phyloP scores from a whole-genome alignment of 768 basidiomycete genomes.

The Boletus vinaceobasis region DNA sequence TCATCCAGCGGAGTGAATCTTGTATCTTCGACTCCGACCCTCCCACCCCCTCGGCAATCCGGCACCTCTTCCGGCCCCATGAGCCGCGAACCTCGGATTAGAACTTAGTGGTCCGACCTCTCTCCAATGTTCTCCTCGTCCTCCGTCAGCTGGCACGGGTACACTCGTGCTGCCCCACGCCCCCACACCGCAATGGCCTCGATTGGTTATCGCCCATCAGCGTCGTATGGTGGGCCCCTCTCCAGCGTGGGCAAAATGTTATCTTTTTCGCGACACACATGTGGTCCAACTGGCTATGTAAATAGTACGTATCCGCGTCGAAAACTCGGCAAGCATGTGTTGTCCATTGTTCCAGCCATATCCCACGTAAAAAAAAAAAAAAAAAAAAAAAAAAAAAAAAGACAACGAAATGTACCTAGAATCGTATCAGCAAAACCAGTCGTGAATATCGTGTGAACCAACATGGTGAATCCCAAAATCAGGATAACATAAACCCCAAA shows the following conservation, averaged over 20 bases:
- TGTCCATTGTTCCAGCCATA: constrained; percentile 9
- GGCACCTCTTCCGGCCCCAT: constrained; percentile 22
- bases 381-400: constrained; percentile 16
- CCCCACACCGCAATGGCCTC: no score
- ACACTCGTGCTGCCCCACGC: no score
- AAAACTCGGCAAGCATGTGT: constrained; percentile 10
- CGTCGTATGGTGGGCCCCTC: neutral
- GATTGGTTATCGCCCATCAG: neutral
- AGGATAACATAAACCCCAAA: constrained; percentile 23
- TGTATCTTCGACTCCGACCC: constrained; percentile 29
- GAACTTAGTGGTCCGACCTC: no score
- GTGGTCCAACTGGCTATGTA: neutral
- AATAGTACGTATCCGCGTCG: constrained; percentile 14
- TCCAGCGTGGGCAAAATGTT: neutral
- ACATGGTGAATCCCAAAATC: constrained; percentile 15
- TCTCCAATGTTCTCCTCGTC: neutral
- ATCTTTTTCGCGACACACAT: neutral
- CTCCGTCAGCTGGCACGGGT: no score
- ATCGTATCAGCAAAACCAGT: neutral
- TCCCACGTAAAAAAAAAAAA: constrained; percentile 20
- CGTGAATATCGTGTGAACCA: constrained; percentile 14
- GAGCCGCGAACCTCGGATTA: constrained; percentile 30
- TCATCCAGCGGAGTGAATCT: constrained; percentile 27
- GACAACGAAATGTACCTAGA: neutral
- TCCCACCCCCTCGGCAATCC: constrained; percentile 15